Conservation (phyloP, 2,329 filamentous ascomycete genomes). For the Sclerotinia spermophila region DNA sequence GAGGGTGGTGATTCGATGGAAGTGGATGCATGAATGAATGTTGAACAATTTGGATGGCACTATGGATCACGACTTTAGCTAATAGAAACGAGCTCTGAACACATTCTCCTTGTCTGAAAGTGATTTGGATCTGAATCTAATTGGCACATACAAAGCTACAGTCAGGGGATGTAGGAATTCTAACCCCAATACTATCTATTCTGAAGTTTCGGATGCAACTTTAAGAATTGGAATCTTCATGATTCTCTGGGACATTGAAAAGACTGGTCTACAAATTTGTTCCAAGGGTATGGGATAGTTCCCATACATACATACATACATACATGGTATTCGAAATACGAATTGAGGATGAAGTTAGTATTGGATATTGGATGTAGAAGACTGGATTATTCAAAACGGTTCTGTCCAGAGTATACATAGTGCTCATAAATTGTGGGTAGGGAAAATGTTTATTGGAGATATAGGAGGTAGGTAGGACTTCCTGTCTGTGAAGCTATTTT, state of each 20-base stretch:
- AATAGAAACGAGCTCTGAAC: slow-evolving; percentile 1
- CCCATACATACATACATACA: not conserved
- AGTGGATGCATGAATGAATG: slow-evolving; percentile 39
- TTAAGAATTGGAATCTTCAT: not conserved
- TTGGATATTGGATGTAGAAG: no score
- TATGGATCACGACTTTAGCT: slow-evolving; percentile 4
- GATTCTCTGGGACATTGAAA: not conserved
- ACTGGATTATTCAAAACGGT: no score
- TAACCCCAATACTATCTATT: not conserved
- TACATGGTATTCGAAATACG: fast-evolving
- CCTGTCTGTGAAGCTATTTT: no score
- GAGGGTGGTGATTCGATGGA: slow-evolving; percentile 44
- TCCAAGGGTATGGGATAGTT: not conserved
- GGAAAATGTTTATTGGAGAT: not conserved
- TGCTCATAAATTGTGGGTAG: not conserved
- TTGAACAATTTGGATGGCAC: not conserved
- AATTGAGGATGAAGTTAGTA: not conserved
- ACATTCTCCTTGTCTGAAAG: not conserved
- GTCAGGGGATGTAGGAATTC: not conserved
- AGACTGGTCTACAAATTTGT: not conserved
- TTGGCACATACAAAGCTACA: not conserved
- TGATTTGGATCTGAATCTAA: not conserved
- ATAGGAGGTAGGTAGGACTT: not conserved
- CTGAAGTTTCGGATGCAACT: no score
- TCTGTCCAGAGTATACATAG: not conserved